phyloP scores from a whole-genome alignment of 2,329 filamentous ascomycete species.

The Periconia macrospinosa region DNA sequence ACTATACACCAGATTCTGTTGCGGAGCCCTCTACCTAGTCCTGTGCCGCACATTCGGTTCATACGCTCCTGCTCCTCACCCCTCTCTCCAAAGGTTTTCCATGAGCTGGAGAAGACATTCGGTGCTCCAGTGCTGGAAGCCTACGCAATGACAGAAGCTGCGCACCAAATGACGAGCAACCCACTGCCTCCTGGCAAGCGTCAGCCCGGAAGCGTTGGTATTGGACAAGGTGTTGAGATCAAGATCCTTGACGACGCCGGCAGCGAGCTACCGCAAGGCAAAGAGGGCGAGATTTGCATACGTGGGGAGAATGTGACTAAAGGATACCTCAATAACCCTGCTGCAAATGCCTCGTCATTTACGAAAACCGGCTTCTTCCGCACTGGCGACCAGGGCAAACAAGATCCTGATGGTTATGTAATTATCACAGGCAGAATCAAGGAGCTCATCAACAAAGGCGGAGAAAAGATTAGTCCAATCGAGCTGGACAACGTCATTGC shows the following conservation, averaged over 20 bases:
- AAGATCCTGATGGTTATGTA: slow-evolving; percentile 78
- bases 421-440: slow-evolving; percentile 91
- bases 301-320: slow-evolving; percentile 79
- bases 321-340: slow-evolving; percentile 81
- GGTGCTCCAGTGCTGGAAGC: slow-evolving; percentile 83
- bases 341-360: slow-evolving; percentile 75
- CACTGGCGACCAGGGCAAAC: slow-evolving; percentile 83
- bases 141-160: slow-evolving; percentile 90
- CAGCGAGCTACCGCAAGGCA: slow-evolving; percentile 67
- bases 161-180: slow-evolving; percentile 79
- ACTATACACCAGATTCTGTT: slow-evolving; percentile 90
- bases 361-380: slow-evolving; percentile 79
- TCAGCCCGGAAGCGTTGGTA: slow-evolving; percentile 78
- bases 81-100: slow-evolving; percentile 77
- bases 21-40: slow-evolving; percentile 68
- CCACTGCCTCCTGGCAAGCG: slow-evolving; percentile 66
- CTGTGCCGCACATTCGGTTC: slow-evolving; percentile 75
- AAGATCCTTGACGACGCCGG: slow-evolving; percentile 73
- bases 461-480: slow-evolving; percentile 87
- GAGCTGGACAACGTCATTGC: slow-evolving; percentile 82
- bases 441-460: slow-evolving; percentile 88
- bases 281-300: slow-evolving; percentile 82
- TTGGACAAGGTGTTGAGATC: slow-evolving; percentile 82
- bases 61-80: slow-evolving; percentile 87
- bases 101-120: slow-evolving; percentile 75